Evolutionary conservation across 2,329 filamentous ascomycete genomes (phyloP), one percentile per base, ranked within the genome.

Genomic region (Macrophomina pseudophaseolina): DNA sequence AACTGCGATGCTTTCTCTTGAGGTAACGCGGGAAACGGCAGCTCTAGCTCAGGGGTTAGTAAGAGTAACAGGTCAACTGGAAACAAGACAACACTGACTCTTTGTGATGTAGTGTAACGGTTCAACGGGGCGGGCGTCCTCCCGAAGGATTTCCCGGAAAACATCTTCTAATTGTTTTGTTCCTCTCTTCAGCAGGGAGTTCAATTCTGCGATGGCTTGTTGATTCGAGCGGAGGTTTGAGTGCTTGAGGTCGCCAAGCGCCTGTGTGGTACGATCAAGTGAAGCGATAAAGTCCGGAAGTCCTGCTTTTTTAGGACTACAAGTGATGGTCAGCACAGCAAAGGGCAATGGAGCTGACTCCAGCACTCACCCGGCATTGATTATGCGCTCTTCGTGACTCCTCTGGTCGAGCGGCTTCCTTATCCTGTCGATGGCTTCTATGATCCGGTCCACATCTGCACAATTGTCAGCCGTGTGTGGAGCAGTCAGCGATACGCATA

Each of bases 191-290:
- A 97, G 83, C 42, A 99, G 84, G 9, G 88, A 86, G 64, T 87
- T 90, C 65, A 97, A 86, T 68, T 97, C 93, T 52, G 88, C 82
- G 66, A 95, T 91, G 2, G 93, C 93, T 77, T 94, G 90, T 76
- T 98, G 94, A 68, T 97, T 98, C 9, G 94, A 91, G 66, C 92
- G 89, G 62, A 99, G 82, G 72, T 97, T 97, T n/a, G 94, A 94
- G 3, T 91, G 86, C 76, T 91, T 91, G 81, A 99, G 90, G 69
- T 97, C 92, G 68, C 84, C 81, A 65, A 97, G 84, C n/a, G 94
- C 91, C 76, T 91, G 91, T 73, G 91, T 93, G 38, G 97, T 87
- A 49, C 95, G 90, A 80, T 96, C 95, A 71, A 98, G 88, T 5
- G 94, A 97, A 53, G 89, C 89, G 59, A 99, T 87, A 79, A 97